Conservation (phyloP, 805 yeast species). For the Lachancea dasiensis region DNA sequence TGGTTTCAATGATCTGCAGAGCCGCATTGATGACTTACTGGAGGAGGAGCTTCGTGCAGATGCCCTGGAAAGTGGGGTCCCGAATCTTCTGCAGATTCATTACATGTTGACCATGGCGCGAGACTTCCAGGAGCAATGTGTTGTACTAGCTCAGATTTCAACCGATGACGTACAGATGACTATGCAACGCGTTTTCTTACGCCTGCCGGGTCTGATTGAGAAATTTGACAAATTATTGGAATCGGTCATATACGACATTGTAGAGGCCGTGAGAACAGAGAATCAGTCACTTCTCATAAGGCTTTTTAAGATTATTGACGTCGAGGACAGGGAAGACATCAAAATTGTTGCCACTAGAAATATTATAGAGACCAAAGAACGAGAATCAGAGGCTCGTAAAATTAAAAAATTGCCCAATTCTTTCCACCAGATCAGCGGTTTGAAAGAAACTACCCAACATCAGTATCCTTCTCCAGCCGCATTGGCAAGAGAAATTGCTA, state of each 20-base stretch:
- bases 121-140: constrained; percentile 73
- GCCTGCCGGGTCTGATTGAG: constrained; percentile 35
- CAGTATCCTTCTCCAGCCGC: constrained; percentile 31
- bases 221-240: constrained; percentile 60
- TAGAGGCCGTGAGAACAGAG: constrained; percentile 67
- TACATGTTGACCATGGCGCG: constrained; percentile 62
- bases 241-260: constrained; percentile 59
- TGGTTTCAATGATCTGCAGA: constrained; percentile 46
- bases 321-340: constrained; percentile 74
- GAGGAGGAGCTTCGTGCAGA: constrained; percentile 35
- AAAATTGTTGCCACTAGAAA: constrained; percentile 38
- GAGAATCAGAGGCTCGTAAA: constrained; percentile 25
- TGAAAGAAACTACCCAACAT: constrained; percentile 14
- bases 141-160: constrained; percentile 44
- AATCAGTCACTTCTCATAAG: constrained; percentile 65
- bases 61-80: constrained; percentile 37
- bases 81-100: constrained; percentile 61
- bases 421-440: constrained; percentile 12
- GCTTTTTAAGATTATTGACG: constrained; percentile 68
- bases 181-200: constrained; percentile 39
- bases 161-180: constrained; percentile 65
- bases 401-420: constrained; percentile 26
- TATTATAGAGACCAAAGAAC: constrained; percentile 29
- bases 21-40: constrained; percentile 47
- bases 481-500: constrained; percentile 35